Conservation (phyloP, 345 rosid genomes). For the Aurinia saxatilis region DNA sequence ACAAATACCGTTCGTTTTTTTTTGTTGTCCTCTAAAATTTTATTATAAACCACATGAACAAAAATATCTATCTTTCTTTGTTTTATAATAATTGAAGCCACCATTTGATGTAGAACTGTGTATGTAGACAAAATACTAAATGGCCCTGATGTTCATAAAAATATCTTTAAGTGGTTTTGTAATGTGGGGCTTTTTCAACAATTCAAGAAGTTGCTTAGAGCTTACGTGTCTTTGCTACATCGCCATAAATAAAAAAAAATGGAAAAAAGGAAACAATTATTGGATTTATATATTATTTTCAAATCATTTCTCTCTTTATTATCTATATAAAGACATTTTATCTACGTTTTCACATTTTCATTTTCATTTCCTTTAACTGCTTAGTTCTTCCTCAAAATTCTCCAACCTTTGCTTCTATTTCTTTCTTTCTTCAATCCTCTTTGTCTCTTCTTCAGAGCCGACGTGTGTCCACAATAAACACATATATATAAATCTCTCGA, state of each 20-base stretch:
- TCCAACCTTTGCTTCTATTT: slow-evolving; percentile 23
- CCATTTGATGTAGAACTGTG: not conserved
- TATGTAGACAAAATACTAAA: not conserved
- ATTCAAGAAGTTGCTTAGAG: slow-evolving; percentile 47
- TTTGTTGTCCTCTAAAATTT: no score
- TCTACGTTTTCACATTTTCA: slow-evolving; percentile 32
- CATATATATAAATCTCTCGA: not conserved
- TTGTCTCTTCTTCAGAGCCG: slow-evolving; percentile 1
- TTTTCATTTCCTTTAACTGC: slow-evolving; percentile 42
- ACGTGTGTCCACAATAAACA: slow-evolving; percentile 12
- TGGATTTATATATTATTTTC: not conserved
- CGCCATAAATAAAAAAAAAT: not conserved
- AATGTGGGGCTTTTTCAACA: slow-evolving; percentile 38
- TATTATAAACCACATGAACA: no score
- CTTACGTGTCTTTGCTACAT: slow-evolving; percentile 57
- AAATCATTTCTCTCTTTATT: slow-evolving; percentile 22
- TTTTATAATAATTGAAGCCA: not conserved
- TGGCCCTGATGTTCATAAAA: not conserved
- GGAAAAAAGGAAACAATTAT: not conserved
- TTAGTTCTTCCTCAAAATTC: slow-evolving; percentile 16
- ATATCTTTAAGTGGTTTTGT: not conserved
- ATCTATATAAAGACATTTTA: slow-evolving; percentile 46
- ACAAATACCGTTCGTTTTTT: no score
- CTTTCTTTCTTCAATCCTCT: slow-evolving; percentile 24
- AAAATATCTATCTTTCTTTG: not conserved